Base-by-base conservation (phyloP, 2,329 filamentous ascomycete species). In the Diaporthe eres region DNA sequence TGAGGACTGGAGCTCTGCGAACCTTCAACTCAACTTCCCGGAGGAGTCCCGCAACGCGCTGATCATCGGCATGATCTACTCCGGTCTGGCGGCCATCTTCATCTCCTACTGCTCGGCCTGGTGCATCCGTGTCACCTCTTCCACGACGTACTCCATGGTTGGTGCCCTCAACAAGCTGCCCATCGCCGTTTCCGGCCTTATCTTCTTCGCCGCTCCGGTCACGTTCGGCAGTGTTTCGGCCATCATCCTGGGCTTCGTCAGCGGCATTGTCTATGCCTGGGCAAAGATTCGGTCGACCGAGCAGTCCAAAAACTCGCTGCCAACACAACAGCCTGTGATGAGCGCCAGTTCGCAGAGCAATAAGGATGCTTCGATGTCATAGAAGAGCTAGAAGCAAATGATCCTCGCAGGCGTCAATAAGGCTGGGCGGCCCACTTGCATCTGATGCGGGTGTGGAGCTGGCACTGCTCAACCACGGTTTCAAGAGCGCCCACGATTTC, bases 31-130 rank as follows among this genome's bases (percentile, higher is more conserved):
- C 85, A 98, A 98, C 89, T 99, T 99, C 88, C 97, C 97, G 3
- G 80, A 87, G n/a, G 94, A 93, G 78, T 88, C 92, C 47, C 94
- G 96, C 80, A 97, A 95, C 85, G 90, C 88, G 80, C 92, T 98
- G 80, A 90, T 98, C 79, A 86, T 94, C 76, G 94, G 96, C 82
- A 98, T 98, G 94, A 87, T 98, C 81, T 94, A 98, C 85, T 98
- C 97, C 7, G 97, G 97, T 76, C 89, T 98, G 72, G 96, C 93
- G 49, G 94, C 96, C 70, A 96, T 98, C 82, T 98, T 98, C 87
- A 99, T 99, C 85, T 98, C 96, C n/a, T 99, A 99, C 90, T 97
- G 95, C 82, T 98, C 96, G 22, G 97, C 97, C 51, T 99, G 97
- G 97, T 98, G 97, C 83, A 97, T 99, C 78, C 96, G 97, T 79